phyloP scores from a whole-genome alignment of 1,284 basidiomycete genomes.

The Butyriboletus appendiculatus region DNA sequence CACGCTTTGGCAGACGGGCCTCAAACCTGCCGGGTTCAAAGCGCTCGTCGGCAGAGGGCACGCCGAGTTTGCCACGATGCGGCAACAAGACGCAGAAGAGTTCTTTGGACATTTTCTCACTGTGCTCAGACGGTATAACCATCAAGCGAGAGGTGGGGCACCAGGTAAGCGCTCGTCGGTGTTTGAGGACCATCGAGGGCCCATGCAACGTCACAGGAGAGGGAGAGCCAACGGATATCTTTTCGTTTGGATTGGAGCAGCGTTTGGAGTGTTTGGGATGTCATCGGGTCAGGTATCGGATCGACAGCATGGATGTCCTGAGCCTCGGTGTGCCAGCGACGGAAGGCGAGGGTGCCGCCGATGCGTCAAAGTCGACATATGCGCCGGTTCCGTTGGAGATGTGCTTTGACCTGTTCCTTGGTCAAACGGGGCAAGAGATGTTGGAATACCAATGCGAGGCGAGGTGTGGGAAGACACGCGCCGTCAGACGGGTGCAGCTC shows the following conservation, averaged over 20 bases:
- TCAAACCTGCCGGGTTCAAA: slow-evolving; percentile 88
- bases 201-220: slow-evolving; percentile 20
- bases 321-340: slow-evolving; percentile 76
- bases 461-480: slow-evolving; percentile 44
- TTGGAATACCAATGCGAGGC: slow-evolving; percentile 68
- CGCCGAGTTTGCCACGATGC: slow-evolving; percentile 95
- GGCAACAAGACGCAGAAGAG: slow-evolving; percentile 96
- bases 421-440: slow-evolving; percentile 51
- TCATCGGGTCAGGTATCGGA: slow-evolving; percentile 84
- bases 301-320: slow-evolving; percentile 77
- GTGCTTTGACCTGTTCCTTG: slow-evolving; percentile 71
- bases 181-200: neutral
- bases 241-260: slow-evolving; percentile 86
- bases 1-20: slow-evolving; percentile 77
- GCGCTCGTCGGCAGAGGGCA: slow-evolving; percentile 90
- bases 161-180: slow-evolving; percentile 29
- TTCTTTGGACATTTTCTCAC: slow-evolving; percentile 86
- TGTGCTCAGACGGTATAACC: slow-evolving; percentile 65
- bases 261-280: slow-evolving; percentile 84
- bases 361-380: slow-evolving; percentile 56
- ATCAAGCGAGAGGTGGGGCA: slow-evolving; percentile 46
- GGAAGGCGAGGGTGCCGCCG: slow-evolving; percentile 37
- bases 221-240: slow-evolving; percentile 70
- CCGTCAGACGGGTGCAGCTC: slow-evolving; percentile 70
- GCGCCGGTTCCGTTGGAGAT: slow-evolving; percentile 67